Evolutionary conservation across 352 stramenopile species (phyloP).

Genomic region (Phytophthora meadii): DNA sequence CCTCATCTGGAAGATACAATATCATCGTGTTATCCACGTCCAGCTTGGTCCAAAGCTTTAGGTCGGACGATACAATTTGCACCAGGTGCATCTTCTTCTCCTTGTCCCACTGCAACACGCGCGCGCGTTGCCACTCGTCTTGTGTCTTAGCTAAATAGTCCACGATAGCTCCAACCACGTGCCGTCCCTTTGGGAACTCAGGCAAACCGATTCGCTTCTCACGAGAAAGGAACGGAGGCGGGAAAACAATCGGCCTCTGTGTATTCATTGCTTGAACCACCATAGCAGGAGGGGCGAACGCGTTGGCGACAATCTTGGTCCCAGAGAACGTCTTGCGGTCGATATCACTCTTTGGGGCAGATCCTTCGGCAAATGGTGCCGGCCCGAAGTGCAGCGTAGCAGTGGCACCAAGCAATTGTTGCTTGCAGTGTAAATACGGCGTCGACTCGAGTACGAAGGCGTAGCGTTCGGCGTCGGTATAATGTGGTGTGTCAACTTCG

Average conservation of each 20-base stretch:
- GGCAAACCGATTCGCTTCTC: constrained; percentile 55
- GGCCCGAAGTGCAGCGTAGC: constrained; percentile 46
- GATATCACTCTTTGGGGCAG: constrained; percentile 28
- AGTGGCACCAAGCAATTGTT: constrained; percentile 51
- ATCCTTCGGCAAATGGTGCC: constrained; percentile 15
- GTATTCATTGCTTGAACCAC: constrained; percentile 56
- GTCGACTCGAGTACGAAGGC: constrained; percentile 84
- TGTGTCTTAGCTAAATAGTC: constrained; percentile 76
- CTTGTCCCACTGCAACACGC: constrained; percentile 73
- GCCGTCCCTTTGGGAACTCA: constrained; percentile 54
- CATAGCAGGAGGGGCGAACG: constrained; percentile 48
- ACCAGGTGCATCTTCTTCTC: constrained; percentile 74
- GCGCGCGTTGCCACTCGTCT: constrained; percentile 75
- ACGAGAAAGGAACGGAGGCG: constrained; percentile 20
- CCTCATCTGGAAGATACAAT: constrained; percentile 67
- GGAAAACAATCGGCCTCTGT: constrained; percentile 54
- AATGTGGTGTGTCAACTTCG: constrained; percentile 31
- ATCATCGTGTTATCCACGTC: constrained; percentile 68
- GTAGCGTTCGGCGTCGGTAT: constrained; percentile 56
- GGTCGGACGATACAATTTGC: constrained; percentile 58
- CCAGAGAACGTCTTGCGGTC: constrained; percentile 36
- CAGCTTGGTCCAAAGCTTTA: constrained; percentile 71
- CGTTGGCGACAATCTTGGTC: constrained; percentile 45
- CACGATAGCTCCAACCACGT: constrained; percentile 71
- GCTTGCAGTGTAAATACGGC: constrained; percentile 56